phyloP scores from a whole-genome alignment of 2,329 filamentous ascomycete genomes.

The Stagonosporopsis vannaccii region DNA sequence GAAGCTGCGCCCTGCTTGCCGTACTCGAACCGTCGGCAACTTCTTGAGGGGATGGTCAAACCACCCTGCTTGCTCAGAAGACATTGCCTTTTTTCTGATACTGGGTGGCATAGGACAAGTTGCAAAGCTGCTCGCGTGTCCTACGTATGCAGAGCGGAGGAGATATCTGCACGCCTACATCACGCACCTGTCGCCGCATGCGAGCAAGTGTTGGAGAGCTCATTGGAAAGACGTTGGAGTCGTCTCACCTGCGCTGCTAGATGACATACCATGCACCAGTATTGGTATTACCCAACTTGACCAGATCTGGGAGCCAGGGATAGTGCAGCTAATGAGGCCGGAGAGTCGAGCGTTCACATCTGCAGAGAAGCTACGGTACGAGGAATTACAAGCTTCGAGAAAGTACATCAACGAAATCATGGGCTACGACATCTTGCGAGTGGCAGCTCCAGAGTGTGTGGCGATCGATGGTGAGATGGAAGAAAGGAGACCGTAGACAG shows the following conservation, averaged over 20 bases:
- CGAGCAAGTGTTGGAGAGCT: conserved; percentile 43
- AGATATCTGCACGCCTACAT: conserved; percentile 44
- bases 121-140: conserved; percentile 44
- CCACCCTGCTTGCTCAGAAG: conserved; percentile 44
- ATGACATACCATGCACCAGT: conserved; percentile 46
- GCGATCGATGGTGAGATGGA: conserved; percentile 28
- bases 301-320: conserved; percentile 46
- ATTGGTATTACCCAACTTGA: conserved; percentile 48
- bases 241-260: conserved; percentile 43
- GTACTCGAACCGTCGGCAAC: conserved; percentile 39
- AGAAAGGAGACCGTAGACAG: conserved; percentile 6
- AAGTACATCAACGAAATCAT: conserved; percentile 48
- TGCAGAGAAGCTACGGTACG: conserved; percentile 37
- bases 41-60: conserved; percentile 43
- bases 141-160: conserved; percentile 42
- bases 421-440: conserved; percentile 46
- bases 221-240: conserved; percentile 48
- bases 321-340: conserved; percentile 42
- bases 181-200: conserved; percentile 46
- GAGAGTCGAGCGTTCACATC: conserved; percentile 40
- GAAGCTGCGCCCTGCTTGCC: conserved; percentile 42
- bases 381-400: conserved; percentile 35
- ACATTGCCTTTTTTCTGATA: conserved; percentile 47
- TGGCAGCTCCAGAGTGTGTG: conserved; percentile 25
- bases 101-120: conserved; percentile 46